Evolutionary conservation across 805 yeast genomes (phyloP), one percentile per base, ranked within the genome.

Genomic region (Barnettozyma pratensis): DNA sequence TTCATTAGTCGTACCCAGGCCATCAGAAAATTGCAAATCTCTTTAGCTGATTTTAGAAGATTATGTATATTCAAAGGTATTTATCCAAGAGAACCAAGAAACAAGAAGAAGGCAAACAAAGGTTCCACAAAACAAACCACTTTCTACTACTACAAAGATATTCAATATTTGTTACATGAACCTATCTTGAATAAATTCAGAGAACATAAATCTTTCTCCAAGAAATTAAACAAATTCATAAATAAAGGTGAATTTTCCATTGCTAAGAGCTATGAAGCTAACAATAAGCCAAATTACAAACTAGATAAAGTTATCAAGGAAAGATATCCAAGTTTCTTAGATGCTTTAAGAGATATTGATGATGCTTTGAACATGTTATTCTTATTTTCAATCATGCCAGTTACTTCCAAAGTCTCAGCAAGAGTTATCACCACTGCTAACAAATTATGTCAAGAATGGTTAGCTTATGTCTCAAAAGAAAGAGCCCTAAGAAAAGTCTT

Each of bases 81-180:
- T 55, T 94, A 89, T 65, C 99, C 99, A 47, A 81, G 99, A 66
- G 97, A 90, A 65, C 98, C 98, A 42, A 76, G 91, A 60, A 89
- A 88, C 70, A 94, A 91, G 73, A 89, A 86, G 81, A 91, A 89
- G 76, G 97, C 97, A 51, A 92, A 90, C 70, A 94, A 89, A 70
- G 98, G 99, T 26, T 87, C 96, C n/a, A 88, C 97, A 7, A 96
- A 95, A 28, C 96, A 96, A 42, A 85, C 86, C 27, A 94, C 99
- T 4, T 95, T 94, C 66, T 94, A 94, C 71, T 92, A 90, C 67
- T 68, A 85, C 54, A 94, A 90, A 69, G 99, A 94, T 67, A 94
- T 94, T 56, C 96, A 91, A 69, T 94, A 92, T 67, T 74, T 94
- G 58, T 72, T 89, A 73, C 99, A 94, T 67, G 99, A 94, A 72